Base-by-base conservation (phyloP, 129 eudicot species). In the Solidago caesia region DNA sequence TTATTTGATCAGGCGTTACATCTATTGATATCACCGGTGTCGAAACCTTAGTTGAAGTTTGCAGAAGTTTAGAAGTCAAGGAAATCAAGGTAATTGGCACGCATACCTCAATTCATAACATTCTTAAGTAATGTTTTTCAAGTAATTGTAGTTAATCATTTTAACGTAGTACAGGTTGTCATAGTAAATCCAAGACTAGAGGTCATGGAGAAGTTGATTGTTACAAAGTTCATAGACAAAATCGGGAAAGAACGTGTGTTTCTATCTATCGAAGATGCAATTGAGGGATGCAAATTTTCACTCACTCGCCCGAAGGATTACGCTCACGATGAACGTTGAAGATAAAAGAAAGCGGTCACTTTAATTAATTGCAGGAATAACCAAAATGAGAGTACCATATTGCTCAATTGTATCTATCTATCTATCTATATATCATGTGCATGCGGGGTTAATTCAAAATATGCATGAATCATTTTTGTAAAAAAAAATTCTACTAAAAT, bases 21-120 rank as follows among this genome's bases (percentile, higher is more conserved):
- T 75, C 89, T 0, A 90, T 94, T 26, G 98, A 94, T 82, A 79
- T 85, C 27, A 94, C 97, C 4, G 98, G 98, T 12, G 82, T 90
- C 1, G 98, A 94, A 83, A 77, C 87, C n/a, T 84, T 94, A 5
- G 45, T 73, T 26, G 98, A 94, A 71, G 26, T 90, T 15, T 68
- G 71, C 41, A 85, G 85, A 85, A 80, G 68, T 46, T 43, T 90
- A 71, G 89, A 76, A 68, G 80, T 55, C 8, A 86, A 82, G 77
- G 87, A 83, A 15, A 87, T 90, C 44, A 86, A 88, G 90, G 96
- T 93, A 85, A 69, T 55, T 67, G 45, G 8, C 5, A 14, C 8
- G 8, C 5, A 14, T 12, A 67, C 56, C 0, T 21, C 42, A 3
- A 33, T 45, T 39, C 11, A 42, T 71, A 11, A 0, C 57, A 12